These are phyloP conservation scores for Gyrodon lividus DNA, from an alignment of 768 basidiomycete genomes.

Conservation along the genomic window DNA sequence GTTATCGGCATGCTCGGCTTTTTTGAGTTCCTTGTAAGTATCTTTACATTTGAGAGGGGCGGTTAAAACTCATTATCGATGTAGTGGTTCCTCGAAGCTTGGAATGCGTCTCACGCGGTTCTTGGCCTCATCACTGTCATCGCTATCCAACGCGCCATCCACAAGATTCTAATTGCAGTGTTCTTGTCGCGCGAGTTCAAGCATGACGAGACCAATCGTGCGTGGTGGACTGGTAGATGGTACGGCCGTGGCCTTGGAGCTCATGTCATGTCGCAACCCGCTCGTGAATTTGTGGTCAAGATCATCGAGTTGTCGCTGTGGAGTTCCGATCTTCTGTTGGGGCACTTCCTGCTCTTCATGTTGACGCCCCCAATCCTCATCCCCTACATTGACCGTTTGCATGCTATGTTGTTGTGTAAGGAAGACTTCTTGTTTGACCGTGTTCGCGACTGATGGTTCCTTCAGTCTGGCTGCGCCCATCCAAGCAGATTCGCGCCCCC, in stretches of 20 bases:
- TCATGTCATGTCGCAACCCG: constrained; percentile 96
- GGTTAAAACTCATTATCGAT: constrained; percentile 13
- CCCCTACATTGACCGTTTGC: constrained; percentile 89
- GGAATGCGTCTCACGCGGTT: constrained; percentile 90
- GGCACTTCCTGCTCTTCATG: constrained; percentile 87
- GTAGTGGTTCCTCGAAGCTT: constrained; percentile 92
- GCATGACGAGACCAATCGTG: constrained; percentile 97
- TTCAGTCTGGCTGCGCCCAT: constrained; percentile 91
- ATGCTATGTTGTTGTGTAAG: constrained; percentile 89
- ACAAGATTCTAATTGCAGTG: constrained; percentile 92
- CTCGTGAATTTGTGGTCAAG: constrained; percentile 96
- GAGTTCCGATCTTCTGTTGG: constrained; percentile 90
- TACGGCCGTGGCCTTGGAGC: constrained; percentile 90
- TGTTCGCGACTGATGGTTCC: constrained; percentile 16
- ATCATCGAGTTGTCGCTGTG: constrained; percentile 94
- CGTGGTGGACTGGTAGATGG: constrained; percentile 99
- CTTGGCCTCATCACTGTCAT: constrained; percentile 91
- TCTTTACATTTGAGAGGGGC: not conserved
- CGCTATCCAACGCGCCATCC: constrained; percentile 85
- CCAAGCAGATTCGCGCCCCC: constrained; percentile 91
- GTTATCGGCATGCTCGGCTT: constrained; percentile 87
- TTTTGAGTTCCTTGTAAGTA: constrained; percentile 91
- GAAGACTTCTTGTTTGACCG: constrained; percentile 8
- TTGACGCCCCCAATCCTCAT: constrained; percentile 84
- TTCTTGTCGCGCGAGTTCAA: constrained; percentile 98